Evolutionary conservation across 495 filamentous ascomycete species (phyloP).

Genomic region (Penicillium simplicissimum): DNA sequence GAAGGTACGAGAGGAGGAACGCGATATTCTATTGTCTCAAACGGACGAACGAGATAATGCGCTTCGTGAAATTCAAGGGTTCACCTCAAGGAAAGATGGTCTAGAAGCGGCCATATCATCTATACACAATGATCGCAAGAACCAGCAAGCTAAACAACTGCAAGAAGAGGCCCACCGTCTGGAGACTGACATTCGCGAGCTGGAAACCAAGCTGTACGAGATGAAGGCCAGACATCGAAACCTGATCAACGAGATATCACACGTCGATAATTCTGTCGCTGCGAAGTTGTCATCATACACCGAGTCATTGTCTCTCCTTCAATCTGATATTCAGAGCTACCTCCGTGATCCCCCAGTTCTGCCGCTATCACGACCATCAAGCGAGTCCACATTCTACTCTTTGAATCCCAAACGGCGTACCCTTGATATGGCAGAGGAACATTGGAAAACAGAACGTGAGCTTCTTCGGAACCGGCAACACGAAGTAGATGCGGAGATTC

Average conservation of each 20-base stretch:
- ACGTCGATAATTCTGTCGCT: slow-evolving; percentile 63
- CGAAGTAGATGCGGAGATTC: slow-evolving; percentile 65
- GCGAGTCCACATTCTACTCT: slow-evolving; percentile 44
- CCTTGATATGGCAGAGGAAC: slow-evolving; percentile 72
- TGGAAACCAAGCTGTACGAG: slow-evolving; percentile 65
- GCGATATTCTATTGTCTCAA: slow-evolving; percentile 57
- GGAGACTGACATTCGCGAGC: slow-evolving; percentile 59
- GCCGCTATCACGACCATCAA: slow-evolving; percentile 38
- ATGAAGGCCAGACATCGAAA: slow-evolving; percentile 65
- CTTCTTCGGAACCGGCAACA: slow-evolving; percentile 57
- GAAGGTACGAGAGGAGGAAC: slow-evolving; percentile 70
- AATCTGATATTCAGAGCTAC: slow-evolving; percentile 50
- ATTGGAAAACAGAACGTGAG: slow-evolving; percentile 68
- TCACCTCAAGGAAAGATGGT: slow-evolving; percentile 52
- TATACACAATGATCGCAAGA: slow-evolving; percentile 41
- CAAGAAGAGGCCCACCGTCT: slow-evolving; percentile 54
- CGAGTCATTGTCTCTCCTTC: slow-evolving; percentile 54
- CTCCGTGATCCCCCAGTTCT: slow-evolving; percentile 44
- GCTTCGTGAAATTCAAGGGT: slow-evolving; percentile 60
- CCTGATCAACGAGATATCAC: slow-evolving; percentile 60
- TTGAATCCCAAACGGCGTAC: slow-evolving; percentile 71
- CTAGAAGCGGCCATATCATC: slow-evolving; percentile 48
- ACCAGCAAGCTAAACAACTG: slow-evolving; percentile 40
- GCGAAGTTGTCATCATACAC: slow-evolving; percentile 62
- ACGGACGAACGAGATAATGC: slow-evolving; percentile 57